Conservation (phyloP, 2,329 filamentous ascomycete species). For the Xylaria polymorpha region DNA sequence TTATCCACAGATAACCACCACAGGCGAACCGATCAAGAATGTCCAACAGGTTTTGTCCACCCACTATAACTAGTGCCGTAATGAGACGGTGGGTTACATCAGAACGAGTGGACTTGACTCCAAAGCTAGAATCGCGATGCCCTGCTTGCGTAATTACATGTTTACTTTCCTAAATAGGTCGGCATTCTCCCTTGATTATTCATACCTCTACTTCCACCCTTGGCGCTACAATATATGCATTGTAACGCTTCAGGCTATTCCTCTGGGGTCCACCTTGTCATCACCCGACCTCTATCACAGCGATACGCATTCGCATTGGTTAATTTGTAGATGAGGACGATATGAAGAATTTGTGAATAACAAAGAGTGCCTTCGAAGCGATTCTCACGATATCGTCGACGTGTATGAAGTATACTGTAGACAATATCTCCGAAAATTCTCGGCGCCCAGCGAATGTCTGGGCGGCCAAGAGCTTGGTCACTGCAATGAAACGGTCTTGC, state of each 20-base stretch:
- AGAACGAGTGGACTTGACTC: not conserved
- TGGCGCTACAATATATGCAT: slow-evolving; percentile 21
- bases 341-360: not conserved
- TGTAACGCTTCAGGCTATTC: slow-evolving; percentile 22
- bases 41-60: not conserved
- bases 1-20: slow-evolving; percentile 5
- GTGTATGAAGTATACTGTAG: slow-evolving; percentile 5
- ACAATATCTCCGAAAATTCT: slow-evolving; percentile 29
- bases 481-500: slow-evolving; percentile 31
- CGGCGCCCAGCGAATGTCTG: slow-evolving; percentile 32
- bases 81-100: slow-evolving; percentile 23
- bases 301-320: not conserved
- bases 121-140: not conserved
- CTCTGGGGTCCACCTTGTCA: slow-evolving; percentile 18
- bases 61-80: not conserved
- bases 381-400: slow-evolving; percentile 5
- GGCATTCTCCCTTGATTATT: not conserved
- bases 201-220: slow-evolving; percentile 5
- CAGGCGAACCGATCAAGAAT: not conserved
- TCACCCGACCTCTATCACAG: slow-evolving; percentile 17
- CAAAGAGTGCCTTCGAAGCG: not conserved
- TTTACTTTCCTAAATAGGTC: slow-evolving; percentile 9
- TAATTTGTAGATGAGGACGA: not conserved
- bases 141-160: not conserved
- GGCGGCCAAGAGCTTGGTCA: slow-evolving; percentile 34